Evolutionary conservation across 805 yeast genomes (phyloP).

Genomic region (Suhomyces canberraensis): DNA sequence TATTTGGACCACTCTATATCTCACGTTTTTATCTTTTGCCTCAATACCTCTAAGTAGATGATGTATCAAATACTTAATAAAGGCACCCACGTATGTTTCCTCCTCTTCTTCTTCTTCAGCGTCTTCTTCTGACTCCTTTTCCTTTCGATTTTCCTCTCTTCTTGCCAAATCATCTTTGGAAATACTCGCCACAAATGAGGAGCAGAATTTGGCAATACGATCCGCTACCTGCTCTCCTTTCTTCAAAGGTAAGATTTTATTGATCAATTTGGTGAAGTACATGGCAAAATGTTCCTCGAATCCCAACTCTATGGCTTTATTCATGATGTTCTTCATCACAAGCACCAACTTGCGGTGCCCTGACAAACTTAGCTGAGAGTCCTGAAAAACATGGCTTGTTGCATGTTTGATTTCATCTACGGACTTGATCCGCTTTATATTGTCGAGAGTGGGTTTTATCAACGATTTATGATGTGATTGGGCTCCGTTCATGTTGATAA

Average conservation of each 20-base stretch:
- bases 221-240: slow-evolving; percentile 72
- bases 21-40: slow-evolving; percentile 70
- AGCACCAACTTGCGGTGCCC: slow-evolving; percentile 75
- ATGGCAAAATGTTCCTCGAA: slow-evolving; percentile 57
- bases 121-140: slow-evolving; percentile 22
- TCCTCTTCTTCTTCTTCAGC: slow-evolving; percentile 38
- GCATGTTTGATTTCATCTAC: slow-evolving; percentile 33
- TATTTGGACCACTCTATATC: slow-evolving; percentile 77
- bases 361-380: slow-evolving; percentile 68
- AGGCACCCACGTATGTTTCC: slow-evolving; percentile 43
- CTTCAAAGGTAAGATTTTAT: slow-evolving; percentile 64
- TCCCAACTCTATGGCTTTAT: slow-evolving; percentile 50
- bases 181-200: slow-evolving; percentile 53
- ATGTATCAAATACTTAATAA: slow-evolving; percentile 57
- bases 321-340: slow-evolving; percentile 56
- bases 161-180: slow-evolving; percentile 29
- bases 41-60: slow-evolving; percentile 77
- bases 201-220: slow-evolving; percentile 66
- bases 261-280: slow-evolving; percentile 57
- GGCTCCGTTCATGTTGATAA: not conserved
- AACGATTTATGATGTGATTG: not conserved
- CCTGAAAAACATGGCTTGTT: slow-evolving; percentile 70
- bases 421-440: slow-evolving; percentile 17
- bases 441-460: slow-evolving; percentile 10
- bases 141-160: slow-evolving; percentile 17